Percentiles rank a stretch among this genome's conserved stretches.
Evolutionary conservation across 345 rosid genomes (phyloP).

Genomic region (Rhizophora mangle): DNA sequence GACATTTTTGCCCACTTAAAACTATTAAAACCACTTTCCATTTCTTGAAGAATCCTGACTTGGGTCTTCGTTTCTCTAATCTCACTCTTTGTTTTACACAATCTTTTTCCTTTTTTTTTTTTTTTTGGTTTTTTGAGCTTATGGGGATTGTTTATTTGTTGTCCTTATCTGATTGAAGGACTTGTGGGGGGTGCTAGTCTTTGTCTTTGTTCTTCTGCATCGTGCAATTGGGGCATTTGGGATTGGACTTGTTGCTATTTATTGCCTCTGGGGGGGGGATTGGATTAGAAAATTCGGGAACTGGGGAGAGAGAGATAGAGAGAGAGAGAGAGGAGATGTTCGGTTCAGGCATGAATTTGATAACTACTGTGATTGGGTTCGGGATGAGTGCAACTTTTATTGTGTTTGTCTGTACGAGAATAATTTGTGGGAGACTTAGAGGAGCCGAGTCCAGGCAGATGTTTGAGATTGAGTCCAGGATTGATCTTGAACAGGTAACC

Average conservation of each 20-base stretch:
- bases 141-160: slow-evolving; percentile 3
- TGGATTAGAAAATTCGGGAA: neutral
- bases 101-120: neutral
- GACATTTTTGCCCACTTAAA: neutral
- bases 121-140: neutral
- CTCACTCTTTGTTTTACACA: neutral
- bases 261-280: slow-evolving; percentile 6
- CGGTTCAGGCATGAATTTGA: slow-evolving; percentile 46
- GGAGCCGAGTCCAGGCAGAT: slow-evolving; percentile 35
- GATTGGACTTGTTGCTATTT: neutral
- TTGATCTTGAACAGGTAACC: slow-evolving; percentile 54
- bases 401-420: slow-evolving; percentile 55
- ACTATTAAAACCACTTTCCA: slow-evolving; percentile 1
- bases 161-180: neutral
- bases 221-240: neutral
- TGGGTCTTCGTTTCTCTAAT: slow-evolving; percentile 14
- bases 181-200: neutral
- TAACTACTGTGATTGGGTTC: slow-evolving; percentile 60
- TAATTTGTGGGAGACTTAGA: slow-evolving; percentile 55
- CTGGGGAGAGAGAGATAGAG: neutral
- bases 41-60: slow-evolving; percentile 21
- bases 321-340: slow-evolving; percentile 26
- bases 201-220: neutral
- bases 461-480: slow-evolving; percentile 46
- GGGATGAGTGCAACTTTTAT: slow-evolving; percentile 62